Evolutionary conservation across 73 alveolate genomes (phyloP).

Genomic region (Paraurostyla sp.): DNA sequence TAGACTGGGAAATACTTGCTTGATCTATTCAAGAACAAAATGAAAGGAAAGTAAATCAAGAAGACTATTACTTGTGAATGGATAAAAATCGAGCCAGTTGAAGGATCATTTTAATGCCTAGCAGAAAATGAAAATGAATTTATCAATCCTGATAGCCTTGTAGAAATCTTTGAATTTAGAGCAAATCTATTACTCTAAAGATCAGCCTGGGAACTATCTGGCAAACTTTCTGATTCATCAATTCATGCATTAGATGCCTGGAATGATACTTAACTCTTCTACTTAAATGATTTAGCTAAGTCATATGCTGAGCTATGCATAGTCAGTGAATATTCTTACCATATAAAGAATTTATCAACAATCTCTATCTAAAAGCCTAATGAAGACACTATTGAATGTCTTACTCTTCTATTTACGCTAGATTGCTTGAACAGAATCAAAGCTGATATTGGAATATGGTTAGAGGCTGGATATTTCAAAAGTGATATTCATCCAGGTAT

Average conservation of each 20-base stretch:
- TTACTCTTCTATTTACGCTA: neutral
- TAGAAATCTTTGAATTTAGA: conserved; percentile 16
- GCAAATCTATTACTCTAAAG: conserved; percentile 26
- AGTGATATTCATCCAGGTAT: neutral
- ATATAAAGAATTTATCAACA: neutral
- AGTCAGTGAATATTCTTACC: neutral
- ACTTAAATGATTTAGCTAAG: conserved; percentile 23
- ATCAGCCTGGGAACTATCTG: conserved; percentile 7
- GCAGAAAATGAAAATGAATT: conserved; percentile 32
- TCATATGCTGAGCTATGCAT: conserved; percentile 20
- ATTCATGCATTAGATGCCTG: conserved; percentile 55
- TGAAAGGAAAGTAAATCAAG: conserved; percentile 39
- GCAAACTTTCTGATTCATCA: neutral
- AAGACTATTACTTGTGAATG: conserved; percentile 58
- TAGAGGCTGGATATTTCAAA: neutral
- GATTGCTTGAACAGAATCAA: neutral
- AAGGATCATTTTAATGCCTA: neutral
- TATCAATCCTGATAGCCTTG: conserved; percentile 20
- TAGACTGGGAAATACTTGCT: conserved; percentile 75
- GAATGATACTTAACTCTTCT: neutral
- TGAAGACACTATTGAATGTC: neutral
- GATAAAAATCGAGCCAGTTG: conserved; percentile 1
- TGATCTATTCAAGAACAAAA: conserved; percentile 49
- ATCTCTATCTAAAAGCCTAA: neutral
- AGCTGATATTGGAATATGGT: neutral